Conservation (phyloP, 73 alveolate genomes). For the Symbiodinium natans region DNA sequence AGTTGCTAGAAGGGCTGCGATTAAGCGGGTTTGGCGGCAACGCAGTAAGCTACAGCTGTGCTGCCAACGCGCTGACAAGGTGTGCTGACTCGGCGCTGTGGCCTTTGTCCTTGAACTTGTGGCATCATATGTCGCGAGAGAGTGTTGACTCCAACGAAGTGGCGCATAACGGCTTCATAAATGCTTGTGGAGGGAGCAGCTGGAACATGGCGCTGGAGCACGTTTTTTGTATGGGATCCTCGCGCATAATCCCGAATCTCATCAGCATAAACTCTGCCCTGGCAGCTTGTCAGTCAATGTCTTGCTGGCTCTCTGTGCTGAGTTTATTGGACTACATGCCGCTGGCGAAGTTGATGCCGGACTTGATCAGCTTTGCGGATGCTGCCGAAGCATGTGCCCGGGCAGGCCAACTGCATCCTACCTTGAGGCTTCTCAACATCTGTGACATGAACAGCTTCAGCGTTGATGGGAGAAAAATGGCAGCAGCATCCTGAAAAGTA, state of each 20-base stretch:
- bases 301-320: not conserved
- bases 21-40: not conserved
- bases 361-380: not conserved
- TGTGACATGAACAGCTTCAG: not conserved
- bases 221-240: not conserved
- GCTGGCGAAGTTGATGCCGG: not conserved
- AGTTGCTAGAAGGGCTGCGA: not conserved
- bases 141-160: not conserved
- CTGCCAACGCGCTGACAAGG: not conserved
- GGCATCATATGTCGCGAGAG: not conserved
- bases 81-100: not conserved
- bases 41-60: not conserved
- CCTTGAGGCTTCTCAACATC: not conserved
- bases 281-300: not conserved
- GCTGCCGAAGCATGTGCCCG: conserved; percentile 13
- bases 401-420: not conserved
- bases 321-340: not conserved
- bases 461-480: too few relatives aligned
- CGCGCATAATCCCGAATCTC: not conserved
- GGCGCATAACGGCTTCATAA: not conserved
- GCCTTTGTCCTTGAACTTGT: not conserved
- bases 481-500: too few relatives aligned
- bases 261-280: not conserved
- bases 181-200: not conserved
- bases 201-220: not conserved